phyloP scores from a whole-genome alignment of 192 early-diverging fungal genomes.

The Coemansia aciculifera region DNA sequence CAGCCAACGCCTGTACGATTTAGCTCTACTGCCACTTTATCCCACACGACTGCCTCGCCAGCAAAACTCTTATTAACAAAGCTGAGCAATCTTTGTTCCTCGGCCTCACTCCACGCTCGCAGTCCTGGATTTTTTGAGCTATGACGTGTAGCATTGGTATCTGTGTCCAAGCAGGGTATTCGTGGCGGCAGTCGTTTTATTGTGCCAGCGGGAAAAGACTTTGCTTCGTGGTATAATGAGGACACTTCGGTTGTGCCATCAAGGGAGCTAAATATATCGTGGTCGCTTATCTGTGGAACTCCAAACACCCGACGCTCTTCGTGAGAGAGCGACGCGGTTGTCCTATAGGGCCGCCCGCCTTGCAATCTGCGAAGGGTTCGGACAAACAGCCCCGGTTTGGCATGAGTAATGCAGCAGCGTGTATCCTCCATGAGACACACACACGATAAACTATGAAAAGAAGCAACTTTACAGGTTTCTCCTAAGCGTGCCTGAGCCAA shows the following conservation, averaged over 20 bases:
- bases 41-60: conserved; percentile 1
- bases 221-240: neutral
- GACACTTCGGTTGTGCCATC: neutral
- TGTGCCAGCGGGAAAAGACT: neutral
- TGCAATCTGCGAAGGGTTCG: neutral
- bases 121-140: neutral
- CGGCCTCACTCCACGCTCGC: conserved; percentile 20
- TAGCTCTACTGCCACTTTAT: conserved; percentile 16
- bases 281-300: neutral
- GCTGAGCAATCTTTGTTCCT: conserved; percentile 14
- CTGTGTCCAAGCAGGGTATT: neutral
- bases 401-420: neutral
- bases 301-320: neutral
- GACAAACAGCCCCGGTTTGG: neutral
- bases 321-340: neutral
- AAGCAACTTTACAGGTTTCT: neutral
- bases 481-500: neutral
- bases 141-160: neutral
- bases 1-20: conserved; percentile 24
- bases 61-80: conserved; percentile 4
- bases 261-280: conserved; percentile 3
- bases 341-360: neutral
- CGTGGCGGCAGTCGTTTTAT: neutral
- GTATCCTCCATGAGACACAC: neutral
- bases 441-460: neutral